Evolutionary conservation across 2,329 filamentous ascomycete genomes (phyloP).

Genomic region (Scopulariopsis brevicaulis): DNA sequence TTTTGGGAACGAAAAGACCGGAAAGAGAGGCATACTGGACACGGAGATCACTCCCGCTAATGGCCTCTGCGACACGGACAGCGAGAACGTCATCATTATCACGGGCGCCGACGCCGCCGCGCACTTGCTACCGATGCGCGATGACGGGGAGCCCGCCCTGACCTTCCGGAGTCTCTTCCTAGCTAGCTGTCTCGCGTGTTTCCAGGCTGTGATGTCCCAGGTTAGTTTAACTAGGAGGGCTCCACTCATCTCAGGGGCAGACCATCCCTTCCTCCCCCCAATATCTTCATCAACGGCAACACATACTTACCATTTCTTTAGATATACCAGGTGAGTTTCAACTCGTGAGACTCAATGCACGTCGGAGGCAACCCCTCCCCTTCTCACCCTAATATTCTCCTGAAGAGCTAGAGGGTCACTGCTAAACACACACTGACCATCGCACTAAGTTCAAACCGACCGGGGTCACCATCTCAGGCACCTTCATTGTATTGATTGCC

Average conservation of each 20-base stretch:
- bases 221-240: too few species aligned
- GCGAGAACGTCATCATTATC: constrained; percentile 32
- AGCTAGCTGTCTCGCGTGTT: constrained; percentile 34
- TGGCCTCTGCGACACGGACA: constrained; percentile 14
- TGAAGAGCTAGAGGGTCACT: background rate
- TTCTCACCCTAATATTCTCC: background rate
- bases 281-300: too few species aligned
- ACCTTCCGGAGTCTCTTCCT: constrained; percentile 42
- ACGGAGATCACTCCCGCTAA: background rate
- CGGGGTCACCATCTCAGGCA: constrained; percentile 31
- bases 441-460: constrained; percentile 39
- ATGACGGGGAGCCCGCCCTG: constrained; percentile 37
- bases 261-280: too few species aligned
- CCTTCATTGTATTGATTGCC: constrained; percentile 44
- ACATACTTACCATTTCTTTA: too few species aligned
- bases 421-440: background rate
- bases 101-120: constrained; percentile 37
- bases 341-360: background rate
- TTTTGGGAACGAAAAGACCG: constrained; percentile 9
- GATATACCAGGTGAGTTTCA: constrained; percentile 35
- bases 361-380: background rate
- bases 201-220: constrained; percentile 43
- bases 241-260: too few species aligned
- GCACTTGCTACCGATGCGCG: constrained; percentile 37
- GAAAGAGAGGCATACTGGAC: constrained; percentile 9